Conservation (phyloP, 345 rosid genomes). For the Bruguiera sexangula region DNA sequence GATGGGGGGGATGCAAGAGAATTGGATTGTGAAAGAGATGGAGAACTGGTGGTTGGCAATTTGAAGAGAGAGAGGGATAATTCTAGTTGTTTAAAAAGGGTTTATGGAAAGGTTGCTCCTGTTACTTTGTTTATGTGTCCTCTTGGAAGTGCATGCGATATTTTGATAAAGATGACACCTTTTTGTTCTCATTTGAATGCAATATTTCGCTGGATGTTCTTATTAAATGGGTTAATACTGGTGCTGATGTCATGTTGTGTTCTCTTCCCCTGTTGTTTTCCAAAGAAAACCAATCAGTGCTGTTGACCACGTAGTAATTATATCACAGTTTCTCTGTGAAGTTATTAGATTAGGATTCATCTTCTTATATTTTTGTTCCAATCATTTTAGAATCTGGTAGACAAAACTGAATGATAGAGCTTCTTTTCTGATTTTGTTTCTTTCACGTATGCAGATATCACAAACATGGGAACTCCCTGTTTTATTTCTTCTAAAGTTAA, state of each 20-base stretch:
- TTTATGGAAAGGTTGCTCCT: conserved; percentile 43
- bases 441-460: conserved; percentile 50
- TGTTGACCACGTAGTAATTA: too few relatives aligned
- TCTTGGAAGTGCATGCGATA: not conserved
- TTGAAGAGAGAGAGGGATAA: conserved; percentile 31
- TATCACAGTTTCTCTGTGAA: not conserved
- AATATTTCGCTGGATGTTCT: too few relatives aligned
- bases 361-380: not conserved
- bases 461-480: conserved; percentile 73
- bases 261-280: not conserved
- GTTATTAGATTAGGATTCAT: not conserved
- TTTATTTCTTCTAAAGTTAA: conserved; percentile 56
- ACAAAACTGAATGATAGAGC: not conserved
- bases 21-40: conserved; percentile 27
- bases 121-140: not conserved
- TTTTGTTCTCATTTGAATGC: not conserved
- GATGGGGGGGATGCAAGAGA: conserved; percentile 12
- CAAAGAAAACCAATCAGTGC: not conserved
- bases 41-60: conserved; percentile 22
- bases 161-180: not conserved
- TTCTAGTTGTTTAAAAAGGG: conserved; percentile 26
- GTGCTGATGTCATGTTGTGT: not conserved
- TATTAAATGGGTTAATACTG: not conserved
- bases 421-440: conserved; percentile 5
- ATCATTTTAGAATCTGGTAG: not conserved